These are phyloP conservation scores for Syzygium aromaticum DNA, from an alignment of 345 rosid species.

Conservation along the genomic window DNA sequence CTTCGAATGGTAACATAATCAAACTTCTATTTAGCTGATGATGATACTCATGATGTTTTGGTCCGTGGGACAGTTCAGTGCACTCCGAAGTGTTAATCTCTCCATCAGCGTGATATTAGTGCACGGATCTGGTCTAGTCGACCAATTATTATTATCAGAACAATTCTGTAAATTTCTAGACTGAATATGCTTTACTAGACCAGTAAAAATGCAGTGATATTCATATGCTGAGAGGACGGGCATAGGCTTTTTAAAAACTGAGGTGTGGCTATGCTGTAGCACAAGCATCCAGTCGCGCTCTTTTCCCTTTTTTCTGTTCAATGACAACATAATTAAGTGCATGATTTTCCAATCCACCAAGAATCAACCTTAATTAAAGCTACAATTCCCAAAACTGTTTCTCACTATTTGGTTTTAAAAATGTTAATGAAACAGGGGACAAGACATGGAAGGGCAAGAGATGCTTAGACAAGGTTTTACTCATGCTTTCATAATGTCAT, in stretches of 20 bases:
- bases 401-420: background rate
- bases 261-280: background rate
- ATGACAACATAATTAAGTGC: background rate
- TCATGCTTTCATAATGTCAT: constrained; percentile 75
- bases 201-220: background rate
- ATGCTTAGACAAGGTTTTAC: constrained; percentile 92
- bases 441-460: constrained; percentile 70
- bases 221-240: background rate
- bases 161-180: background rate
- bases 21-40: background rate
- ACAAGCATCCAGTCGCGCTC: background rate
- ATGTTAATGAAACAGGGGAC: constrained; percentile 43
- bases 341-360: background rate
- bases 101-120: background rate
- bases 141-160: background rate
- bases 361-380: background rate
- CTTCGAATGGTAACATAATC: constrained; percentile 56
- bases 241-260: background rate
- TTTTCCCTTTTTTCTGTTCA: background rate
- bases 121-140: background rate
- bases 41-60: background rate
- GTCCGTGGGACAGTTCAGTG: background rate
- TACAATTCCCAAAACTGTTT: background rate
- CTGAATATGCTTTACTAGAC: background rate
- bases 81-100: background rate